Evolutionary conservation across 2,329 filamentous ascomycete species (phyloP), one percentile per base, ranked within the genome.

Genomic region (Pseudogymnoascus sp.): DNA sequence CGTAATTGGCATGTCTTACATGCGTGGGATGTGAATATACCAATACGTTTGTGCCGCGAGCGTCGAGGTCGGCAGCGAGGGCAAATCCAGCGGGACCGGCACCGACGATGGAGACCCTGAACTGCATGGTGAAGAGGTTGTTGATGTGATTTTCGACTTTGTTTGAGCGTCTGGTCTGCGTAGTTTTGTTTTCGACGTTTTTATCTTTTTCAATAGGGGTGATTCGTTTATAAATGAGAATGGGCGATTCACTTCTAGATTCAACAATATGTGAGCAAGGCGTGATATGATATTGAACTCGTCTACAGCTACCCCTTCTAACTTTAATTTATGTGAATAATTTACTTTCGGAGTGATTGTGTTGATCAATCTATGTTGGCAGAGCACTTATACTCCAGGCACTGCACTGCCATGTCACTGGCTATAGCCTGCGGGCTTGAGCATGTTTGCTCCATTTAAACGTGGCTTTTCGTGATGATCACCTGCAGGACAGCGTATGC

Each of bases 21-120:
- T 67, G 68, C 1, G 59, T 58, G 0, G 67, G 68, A 14, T 69
- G 68, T 5, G 67, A 68, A 59, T 69, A 69, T 4, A 69, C 14
- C 33, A 69, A 45, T 1, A 68, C 68, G 2, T 35, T 49, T 12
- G 14, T 66, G 14, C 67, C 68, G 5, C 63, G 63, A 3, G 49
- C 10, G n/a, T 55, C 58, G 19, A 63, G 60, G 43, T 63, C 62
- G 6, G 60, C 60, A 1, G 62, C 62, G 33, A 60, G 55, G 8
- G 55, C 62, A 16, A 63, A 37, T 26, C 64, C 64, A 55, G 63
- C 64, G 2, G 64, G 64, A 10, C 64, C 64, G 3, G 39, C 63
- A 2, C 64, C 64, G 12, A 65, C 64, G 12, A 65, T 65, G 37
- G 64, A 63, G 7, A 65, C 63, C 41, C 59, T 61, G 2, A 65